Conservation (phyloP, 2,329 filamentous ascomycete species). For the Microsporum canis region DNA sequence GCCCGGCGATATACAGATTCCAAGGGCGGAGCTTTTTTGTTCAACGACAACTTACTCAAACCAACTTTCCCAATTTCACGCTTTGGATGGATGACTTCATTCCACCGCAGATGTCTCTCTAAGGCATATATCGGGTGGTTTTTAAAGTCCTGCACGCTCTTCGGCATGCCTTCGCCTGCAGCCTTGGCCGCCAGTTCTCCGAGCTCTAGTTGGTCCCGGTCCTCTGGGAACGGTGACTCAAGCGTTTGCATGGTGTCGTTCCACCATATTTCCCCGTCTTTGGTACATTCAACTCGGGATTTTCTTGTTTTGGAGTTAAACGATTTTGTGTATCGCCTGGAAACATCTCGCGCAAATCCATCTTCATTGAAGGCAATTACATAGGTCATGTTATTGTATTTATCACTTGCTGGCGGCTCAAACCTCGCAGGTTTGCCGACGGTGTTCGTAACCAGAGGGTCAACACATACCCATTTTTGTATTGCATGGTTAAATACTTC, state of each 20-base stretch:
- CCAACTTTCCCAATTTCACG: slow-evolving; percentile 69
- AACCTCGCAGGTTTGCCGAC: slow-evolving; percentile 64
- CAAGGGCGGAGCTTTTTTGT: slow-evolving; percentile 45
- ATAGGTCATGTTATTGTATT: slow-evolving; percentile 67
- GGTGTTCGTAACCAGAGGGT: slow-evolving; percentile 69
- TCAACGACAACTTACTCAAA: slow-evolving; percentile 27
- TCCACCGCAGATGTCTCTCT: slow-evolving; percentile 68
- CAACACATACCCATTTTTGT: slow-evolving; percentile 85
- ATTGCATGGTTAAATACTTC: slow-evolving; percentile 77
- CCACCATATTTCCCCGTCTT: slow-evolving; percentile 48
- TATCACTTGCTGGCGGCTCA: slow-evolving; percentile 71
- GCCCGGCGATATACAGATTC: slow-evolving; percentile 72
- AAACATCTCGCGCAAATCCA: slow-evolving; percentile 70
- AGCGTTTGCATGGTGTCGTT: slow-evolving; percentile 34
- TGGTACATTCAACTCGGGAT: slow-evolving; percentile 60
- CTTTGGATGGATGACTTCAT: slow-evolving; percentile 69
- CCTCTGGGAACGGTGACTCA: slow-evolving; percentile 37
- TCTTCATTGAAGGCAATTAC: slow-evolving; percentile 77
- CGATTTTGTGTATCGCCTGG: slow-evolving; percentile 71
- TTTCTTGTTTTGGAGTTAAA: slow-evolving; percentile 85
- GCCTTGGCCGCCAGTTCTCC: slow-evolving; percentile 60
- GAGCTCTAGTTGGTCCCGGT: slow-evolving; percentile 76
- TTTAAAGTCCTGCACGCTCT: slow-evolving; percentile 77
- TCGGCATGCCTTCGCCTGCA: slow-evolving; percentile 70
- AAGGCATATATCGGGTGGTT: slow-evolving; percentile 74